A percentile compares a stretch with the other conserved stretches of the same genome.
Conservation (phyloP, 2,329 filamentous ascomycete species). For the Aspergillus puulaauensis region DNA sequence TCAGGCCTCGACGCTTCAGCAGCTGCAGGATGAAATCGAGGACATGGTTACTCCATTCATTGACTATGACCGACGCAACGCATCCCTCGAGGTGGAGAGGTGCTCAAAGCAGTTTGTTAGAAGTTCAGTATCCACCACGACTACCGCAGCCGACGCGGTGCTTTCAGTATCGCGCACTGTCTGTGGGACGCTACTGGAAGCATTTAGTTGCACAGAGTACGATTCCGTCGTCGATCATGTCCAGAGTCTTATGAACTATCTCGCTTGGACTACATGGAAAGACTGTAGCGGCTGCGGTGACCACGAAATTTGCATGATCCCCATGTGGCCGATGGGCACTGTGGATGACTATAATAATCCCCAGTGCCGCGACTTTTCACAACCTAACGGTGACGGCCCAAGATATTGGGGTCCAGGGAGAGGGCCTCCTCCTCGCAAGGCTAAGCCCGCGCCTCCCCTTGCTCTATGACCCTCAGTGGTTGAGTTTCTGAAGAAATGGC, state of each 20-base stretch:
- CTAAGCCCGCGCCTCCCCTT: background rate
- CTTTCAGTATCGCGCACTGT: conserved; percentile 29
- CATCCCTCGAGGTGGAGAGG: conserved; percentile 26
- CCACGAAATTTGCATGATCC: conserved; percentile 60
- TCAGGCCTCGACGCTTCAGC: conserved; percentile 19
- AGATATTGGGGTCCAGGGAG: conserved; percentile 27
- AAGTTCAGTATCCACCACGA: conserved; percentile 3
- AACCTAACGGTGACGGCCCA: conserved; percentile 21
- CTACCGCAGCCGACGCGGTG: conserved; percentile 30
- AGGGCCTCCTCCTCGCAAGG: conserved; percentile 5
- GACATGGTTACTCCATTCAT: conserved; percentile 35
- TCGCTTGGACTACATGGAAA: conserved; percentile 63
- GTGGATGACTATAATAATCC: conserved; percentile 55
- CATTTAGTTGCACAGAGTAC: conserved; percentile 21
- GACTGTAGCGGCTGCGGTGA: conserved; percentile 53
- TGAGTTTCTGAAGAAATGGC: background rate
- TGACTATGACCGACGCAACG: conserved; percentile 32
- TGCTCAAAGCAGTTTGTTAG: conserved; percentile 38
- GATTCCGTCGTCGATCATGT: conserved; percentile 31
- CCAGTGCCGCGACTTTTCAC: conserved; percentile 38
- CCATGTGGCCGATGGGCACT: conserved; percentile 63
- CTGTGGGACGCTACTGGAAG: conserved; percentile 32
- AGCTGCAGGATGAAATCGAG: conserved; percentile 30
- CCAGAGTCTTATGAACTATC: conserved; percentile 46
- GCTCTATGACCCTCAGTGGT: background rate